Percentiles rank a stretch among this genome's conserved stretches.
Evolutionary conservation across 371 early-diverging fungal species (phyloP).

Genomic region (Zychaea mexicana): DNA sequence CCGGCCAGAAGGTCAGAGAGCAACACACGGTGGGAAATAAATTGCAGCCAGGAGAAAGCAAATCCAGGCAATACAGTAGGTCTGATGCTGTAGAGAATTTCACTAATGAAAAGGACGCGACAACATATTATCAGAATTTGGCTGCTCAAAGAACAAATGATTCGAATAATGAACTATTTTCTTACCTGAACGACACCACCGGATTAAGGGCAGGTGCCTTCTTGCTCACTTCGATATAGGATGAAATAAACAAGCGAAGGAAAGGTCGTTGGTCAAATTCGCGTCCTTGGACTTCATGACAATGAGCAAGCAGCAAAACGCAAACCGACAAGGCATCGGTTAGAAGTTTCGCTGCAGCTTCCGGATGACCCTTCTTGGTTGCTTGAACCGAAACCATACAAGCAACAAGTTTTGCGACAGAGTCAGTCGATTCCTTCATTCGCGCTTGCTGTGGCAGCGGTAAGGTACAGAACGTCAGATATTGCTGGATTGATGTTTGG

Average conservation of each 20-base stretch:
- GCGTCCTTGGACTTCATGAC: conserved; percentile 75
- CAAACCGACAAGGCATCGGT: conserved; percentile 84
- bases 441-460: conserved; percentile 44
- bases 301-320: conserved; percentile 79
- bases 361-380: conserved; percentile 42
- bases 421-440: conserved; percentile 76
- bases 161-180: background rate
- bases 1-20: conserved; percentile 79
- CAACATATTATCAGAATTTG: too few species aligned
- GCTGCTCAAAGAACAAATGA: too few species aligned
- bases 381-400: conserved; percentile 44
- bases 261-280: conserved; percentile 91
- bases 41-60: conserved; percentile 93
- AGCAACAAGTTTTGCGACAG: conserved; percentile 78
- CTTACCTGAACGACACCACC: conserved; percentile 36
- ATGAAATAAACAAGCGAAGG: conserved; percentile 86
- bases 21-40: conserved; percentile 88
- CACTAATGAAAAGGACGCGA: conserved; percentile 42
- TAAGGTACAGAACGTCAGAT: conserved; percentile 52
- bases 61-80: conserved; percentile 92
- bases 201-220: conserved; percentile 39
- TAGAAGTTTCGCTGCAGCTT: conserved; percentile 61
- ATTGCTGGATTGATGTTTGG: conserved; percentile 77
- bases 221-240: conserved; percentile 79
- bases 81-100: conserved; percentile 83